Conservation (phyloP, 768 basidiomycete genomes). For the Gymnopilus junonius region DNA sequence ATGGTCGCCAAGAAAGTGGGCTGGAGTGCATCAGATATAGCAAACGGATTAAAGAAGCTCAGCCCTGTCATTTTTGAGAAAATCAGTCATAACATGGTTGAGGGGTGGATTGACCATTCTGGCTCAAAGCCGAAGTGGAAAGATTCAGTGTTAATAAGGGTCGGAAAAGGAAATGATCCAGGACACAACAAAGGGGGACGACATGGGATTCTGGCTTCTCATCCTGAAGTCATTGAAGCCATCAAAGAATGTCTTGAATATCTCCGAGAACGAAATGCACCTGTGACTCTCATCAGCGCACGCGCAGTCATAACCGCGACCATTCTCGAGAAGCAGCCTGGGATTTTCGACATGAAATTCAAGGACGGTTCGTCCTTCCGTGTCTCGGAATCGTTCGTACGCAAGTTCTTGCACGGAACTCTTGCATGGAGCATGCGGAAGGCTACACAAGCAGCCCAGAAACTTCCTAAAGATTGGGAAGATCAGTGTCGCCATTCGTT, state of each 20-base stretch:
- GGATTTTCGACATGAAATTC: slow-evolving; percentile 11
- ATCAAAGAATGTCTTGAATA: slow-evolving; percentile 2
- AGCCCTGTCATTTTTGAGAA: slow-evolving; percentile 17
- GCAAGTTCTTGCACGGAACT: background rate
- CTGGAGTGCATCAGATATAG: slow-evolving; percentile 22
- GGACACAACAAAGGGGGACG: slow-evolving; percentile 18
- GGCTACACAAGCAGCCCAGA: slow-evolving; percentile 39
- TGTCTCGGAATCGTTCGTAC: slow-evolving; percentile 3
- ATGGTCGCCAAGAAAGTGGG: slow-evolving; percentile 1
- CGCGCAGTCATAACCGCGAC: slow-evolving; percentile 10
- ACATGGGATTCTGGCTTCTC: slow-evolving; percentile 9
- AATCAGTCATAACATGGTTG: slow-evolving; percentile 23
- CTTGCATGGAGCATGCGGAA: background rate
- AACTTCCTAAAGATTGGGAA: slow-evolving; percentile 33
- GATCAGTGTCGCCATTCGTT: slow-evolving; percentile 18
- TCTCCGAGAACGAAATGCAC: background rate
- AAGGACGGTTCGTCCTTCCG: slow-evolving; percentile 12
- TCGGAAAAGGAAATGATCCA: slow-evolving; percentile 13
- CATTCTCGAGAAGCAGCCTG: slow-evolving; percentile 8
- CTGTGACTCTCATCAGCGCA: slow-evolving; percentile 11
- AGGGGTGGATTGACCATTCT: slow-evolving; percentile 29
- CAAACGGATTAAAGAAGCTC: slow-evolving; percentile 14
- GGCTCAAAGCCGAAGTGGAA: slow-evolving; percentile 23
- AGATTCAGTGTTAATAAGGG: slow-evolving; percentile 8
- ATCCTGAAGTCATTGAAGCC: slow-evolving; percentile 14